phyloP scores from a whole-genome alignment of 768 basidiomycete species.

The Tricholoma hemisulphureum region DNA sequence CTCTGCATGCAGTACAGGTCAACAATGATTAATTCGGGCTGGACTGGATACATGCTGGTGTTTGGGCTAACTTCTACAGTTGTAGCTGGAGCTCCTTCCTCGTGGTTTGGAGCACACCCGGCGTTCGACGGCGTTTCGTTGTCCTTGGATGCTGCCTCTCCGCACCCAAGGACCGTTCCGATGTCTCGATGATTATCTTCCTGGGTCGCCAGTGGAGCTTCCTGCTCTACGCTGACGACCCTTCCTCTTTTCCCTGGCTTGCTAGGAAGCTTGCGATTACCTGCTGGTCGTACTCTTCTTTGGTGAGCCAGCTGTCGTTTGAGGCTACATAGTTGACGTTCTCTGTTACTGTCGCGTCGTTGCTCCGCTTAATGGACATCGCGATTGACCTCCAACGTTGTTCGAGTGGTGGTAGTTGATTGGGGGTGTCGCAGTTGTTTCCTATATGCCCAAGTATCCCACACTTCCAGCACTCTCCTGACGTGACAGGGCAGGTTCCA shows the following conservation, averaged over 20 bases:
- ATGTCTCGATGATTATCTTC: no score
- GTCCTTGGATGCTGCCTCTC: no score
- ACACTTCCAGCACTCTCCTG: no score
- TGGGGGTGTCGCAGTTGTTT: conserved; percentile 8
- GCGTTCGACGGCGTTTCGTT: no score
- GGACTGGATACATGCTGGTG: neutral
- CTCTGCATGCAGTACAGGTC: no score
- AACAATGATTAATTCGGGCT: neutral
- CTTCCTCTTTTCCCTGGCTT: conserved; percentile 23
- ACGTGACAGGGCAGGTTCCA: conserved; percentile 15
- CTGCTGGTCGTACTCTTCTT: neutral
- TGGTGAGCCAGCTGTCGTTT: neutral
- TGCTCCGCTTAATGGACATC: conserved; percentile 1
- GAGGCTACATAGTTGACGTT: neutral
- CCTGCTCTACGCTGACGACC: conserved; percentile 18
- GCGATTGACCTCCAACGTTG: conserved; percentile 19
- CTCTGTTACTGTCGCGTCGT: neutral
- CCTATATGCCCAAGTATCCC: conserved; percentile 19
- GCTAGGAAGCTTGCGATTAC: conserved; percentile 12
- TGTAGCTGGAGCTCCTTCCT: no score
- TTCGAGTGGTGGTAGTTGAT: conserved; percentile 13
- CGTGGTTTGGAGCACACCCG: no score
- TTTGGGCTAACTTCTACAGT: conserved; percentile 1
- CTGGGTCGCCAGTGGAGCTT: no score
- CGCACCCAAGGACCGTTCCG: no score